These are phyloP conservation scores for Malassezia dermatis DNA, from an alignment of 1,284 basidiomycete species.

Conservation along the genomic window DNA sequence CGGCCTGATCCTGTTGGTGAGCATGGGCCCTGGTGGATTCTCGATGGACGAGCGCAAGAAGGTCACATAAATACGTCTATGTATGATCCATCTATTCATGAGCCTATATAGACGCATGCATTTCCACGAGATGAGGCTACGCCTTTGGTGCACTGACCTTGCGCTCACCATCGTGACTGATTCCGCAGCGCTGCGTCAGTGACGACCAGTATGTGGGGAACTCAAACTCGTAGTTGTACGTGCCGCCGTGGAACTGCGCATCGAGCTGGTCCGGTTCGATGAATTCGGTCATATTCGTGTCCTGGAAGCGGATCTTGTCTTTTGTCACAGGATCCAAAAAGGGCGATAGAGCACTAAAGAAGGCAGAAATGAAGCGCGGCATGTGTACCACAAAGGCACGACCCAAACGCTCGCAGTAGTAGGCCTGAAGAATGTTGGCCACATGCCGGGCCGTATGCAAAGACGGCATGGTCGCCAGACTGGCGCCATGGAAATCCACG, in stretches of 20 bases:
- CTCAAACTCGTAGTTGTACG: constrained; percentile 67
- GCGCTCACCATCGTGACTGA: constrained; percentile 27
- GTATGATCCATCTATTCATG: background rate
- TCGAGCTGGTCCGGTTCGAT: constrained; percentile 68
- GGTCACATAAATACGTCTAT: constrained; percentile 49
- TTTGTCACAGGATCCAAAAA: constrained; percentile 82
- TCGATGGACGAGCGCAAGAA: constrained; percentile 99
- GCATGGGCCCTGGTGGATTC: constrained; percentile 92
- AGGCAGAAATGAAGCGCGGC: constrained; percentile 51
- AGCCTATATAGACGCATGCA: background rate
- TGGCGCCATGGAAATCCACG: constrained; percentile 34
- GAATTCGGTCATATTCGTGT: constrained; percentile 56
- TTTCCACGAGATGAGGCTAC: background rate
- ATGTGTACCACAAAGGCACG: constrained; percentile 74
- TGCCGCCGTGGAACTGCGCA: constrained; percentile 65
- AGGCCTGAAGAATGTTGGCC: constrained; percentile 67
- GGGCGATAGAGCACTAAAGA: constrained; percentile 70
- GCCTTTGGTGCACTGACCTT: background rate
- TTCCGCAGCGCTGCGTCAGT: constrained; percentile 20
- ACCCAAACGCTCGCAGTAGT: constrained; percentile 81
- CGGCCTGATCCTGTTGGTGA: constrained; percentile 88
- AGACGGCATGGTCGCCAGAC: constrained; percentile 27
- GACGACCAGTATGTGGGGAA: constrained; percentile 58
- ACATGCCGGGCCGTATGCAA: constrained; percentile 25
- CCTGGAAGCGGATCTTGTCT: constrained; percentile 77